Conservation (phyloP, 1,139 yeast genomes). For the Pichia sp. region DNA sequence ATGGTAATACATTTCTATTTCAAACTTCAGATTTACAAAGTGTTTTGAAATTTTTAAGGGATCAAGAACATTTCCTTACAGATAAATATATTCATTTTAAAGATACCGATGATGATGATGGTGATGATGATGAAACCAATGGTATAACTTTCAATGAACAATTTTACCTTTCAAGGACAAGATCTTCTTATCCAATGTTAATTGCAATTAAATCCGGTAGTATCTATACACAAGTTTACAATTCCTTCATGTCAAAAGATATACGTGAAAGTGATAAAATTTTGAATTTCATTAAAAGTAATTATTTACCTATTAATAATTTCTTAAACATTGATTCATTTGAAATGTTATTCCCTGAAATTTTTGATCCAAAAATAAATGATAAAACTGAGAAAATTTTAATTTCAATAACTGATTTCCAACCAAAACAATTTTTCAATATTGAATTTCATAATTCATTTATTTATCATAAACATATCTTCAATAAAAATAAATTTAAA, state of each 20-base stretch:
- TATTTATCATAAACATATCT: conserved; percentile 45
- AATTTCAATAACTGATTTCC: conserved; percentile 45
- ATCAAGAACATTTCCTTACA: conserved; percentile 40
- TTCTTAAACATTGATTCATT: conserved; percentile 41
- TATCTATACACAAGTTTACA: conserved; percentile 44
- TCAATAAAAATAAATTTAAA: conserved; percentile 25
- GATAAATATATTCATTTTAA: conserved; percentile 29
- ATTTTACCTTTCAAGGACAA: conserved; percentile 42
- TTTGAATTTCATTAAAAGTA: conserved; percentile 40
- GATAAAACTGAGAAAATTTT: conserved; percentile 38
- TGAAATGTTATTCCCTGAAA: conserved; percentile 33
- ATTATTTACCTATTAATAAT: conserved; percentile 44
- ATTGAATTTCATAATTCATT: conserved; percentile 39
- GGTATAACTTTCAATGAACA: conserved; percentile 33
- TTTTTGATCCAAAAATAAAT: conserved; percentile 16
- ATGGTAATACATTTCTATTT: conserved; percentile 47
- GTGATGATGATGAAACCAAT: neutral
- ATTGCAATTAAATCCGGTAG: conserved; percentile 52
- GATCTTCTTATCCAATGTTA: conserved; percentile 55
- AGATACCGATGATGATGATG: conserved; percentile 1
- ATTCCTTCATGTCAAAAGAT: conserved; percentile 57
- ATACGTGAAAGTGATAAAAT: conserved; percentile 44
- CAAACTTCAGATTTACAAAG: conserved; percentile 40
- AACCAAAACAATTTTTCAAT: conserved; percentile 33
- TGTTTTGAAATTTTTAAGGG: conserved; percentile 34